phyloP scores from a whole-genome alignment of 305 asterid species.

The Plantago coronopus region DNA sequence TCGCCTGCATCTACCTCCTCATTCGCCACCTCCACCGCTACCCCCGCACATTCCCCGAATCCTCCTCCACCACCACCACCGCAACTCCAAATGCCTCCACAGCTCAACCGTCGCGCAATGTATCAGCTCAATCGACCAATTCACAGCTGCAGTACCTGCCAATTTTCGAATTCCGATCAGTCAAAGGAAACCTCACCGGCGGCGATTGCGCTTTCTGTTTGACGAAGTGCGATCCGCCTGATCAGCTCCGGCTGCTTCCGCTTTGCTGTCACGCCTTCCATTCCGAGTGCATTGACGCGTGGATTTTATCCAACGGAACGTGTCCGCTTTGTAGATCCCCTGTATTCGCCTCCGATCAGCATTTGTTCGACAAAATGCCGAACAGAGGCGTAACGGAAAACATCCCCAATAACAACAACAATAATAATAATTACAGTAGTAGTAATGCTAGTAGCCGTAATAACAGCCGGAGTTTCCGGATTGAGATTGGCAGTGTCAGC shows the following conservation, averaged over 20 bases:
- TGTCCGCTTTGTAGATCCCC: constrained; percentile 87
- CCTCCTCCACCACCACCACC: constrained; percentile 39
- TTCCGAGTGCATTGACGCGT: constrained; percentile 71
- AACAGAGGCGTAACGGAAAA: no score
- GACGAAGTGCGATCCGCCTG: constrained; percentile 64
- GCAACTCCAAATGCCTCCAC: no score
- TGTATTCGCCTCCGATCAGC: constrained; percentile 59
- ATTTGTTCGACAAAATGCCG: constrained; percentile 46
- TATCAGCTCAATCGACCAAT: no score
- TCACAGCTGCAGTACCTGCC: constrained; percentile 58
- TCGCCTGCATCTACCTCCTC: constrained; percentile 69
- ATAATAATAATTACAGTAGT: no score
- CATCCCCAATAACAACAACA: constrained; percentile 8
- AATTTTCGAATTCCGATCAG: constrained; percentile 54
- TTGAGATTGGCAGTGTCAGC: constrained; percentile 77
- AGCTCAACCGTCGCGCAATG: no score
- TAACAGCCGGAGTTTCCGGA: constrained; percentile 53
- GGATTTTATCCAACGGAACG: constrained; percentile 70
- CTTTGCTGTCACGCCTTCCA: constrained; percentile 94
- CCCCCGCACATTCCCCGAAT: constrained; percentile 38
- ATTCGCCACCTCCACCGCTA: constrained; percentile 55
- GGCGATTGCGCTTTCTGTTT: constrained; percentile 87
- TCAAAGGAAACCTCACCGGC: constrained; percentile 52
- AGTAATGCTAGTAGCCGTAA: no score
- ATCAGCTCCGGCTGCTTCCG: constrained; percentile 65